Percentiles rank a stretch among this genome's conserved stretches.
Conservation (phyloP, 1,284 basidiomycete species). For the Microbotryum violaceum region DNA sequence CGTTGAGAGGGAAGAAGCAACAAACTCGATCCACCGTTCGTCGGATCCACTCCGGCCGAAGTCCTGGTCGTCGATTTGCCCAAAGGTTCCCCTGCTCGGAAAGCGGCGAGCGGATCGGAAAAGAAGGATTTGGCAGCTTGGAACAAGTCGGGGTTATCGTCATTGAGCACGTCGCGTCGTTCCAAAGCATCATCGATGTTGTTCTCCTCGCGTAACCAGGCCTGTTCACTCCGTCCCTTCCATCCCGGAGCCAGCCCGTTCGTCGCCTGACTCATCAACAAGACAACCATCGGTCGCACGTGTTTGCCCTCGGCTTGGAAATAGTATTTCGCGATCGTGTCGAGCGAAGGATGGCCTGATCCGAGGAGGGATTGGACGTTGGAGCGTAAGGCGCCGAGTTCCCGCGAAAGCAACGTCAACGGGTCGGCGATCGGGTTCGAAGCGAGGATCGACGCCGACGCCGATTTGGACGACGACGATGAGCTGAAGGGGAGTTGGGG, state of each 20-base stretch:
- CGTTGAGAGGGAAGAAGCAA: constrained; percentile 71
- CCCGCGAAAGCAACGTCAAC: constrained; percentile 45
- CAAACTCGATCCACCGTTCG: background rate
- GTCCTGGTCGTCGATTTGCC: background rate
- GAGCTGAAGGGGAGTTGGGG: constrained; percentile 6
- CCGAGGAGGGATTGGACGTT: constrained; percentile 75
- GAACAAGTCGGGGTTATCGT: constrained; percentile 73
- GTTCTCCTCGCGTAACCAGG: constrained; percentile 34
- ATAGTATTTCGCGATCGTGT: constrained; percentile 86
- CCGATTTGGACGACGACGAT: constrained; percentile 9
- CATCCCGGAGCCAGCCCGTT: constrained; percentile 62
- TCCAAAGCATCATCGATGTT: constrained; percentile 55
- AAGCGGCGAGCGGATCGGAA: constrained; percentile 20
- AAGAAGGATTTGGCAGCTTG: constrained; percentile 56
- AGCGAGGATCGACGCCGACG: constrained; percentile 13
- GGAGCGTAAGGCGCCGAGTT: constrained; percentile 66
- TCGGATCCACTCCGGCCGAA: background rate
- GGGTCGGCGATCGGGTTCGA: constrained; percentile 18
- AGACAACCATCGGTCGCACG: constrained; percentile 78
- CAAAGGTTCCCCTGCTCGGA: background rate
- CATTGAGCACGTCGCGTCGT: constrained; percentile 66
- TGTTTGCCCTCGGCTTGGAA: constrained; percentile 70
- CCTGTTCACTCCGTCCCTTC: constrained; percentile 47
- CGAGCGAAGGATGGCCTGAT: constrained; percentile 77
- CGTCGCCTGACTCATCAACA: constrained; percentile 84